Percentiles rank a stretch among this genome's conserved stretches.
Conservation (phyloP, 805 yeast species). For the Candida suzukii region DNA sequence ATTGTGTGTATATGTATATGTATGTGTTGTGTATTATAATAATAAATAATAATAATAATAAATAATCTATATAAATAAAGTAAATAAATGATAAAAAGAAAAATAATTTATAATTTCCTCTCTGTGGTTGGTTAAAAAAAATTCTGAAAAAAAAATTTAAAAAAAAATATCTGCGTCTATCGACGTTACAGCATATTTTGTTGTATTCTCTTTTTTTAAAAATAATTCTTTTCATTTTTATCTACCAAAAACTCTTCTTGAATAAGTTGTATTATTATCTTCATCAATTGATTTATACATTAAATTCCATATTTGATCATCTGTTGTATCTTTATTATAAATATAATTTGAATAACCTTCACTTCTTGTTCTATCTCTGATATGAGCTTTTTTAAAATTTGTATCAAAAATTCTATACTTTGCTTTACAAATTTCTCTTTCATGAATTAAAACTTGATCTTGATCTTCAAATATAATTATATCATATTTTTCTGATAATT, state of each 20-base stretch:
- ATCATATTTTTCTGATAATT: conserved; percentile 13
- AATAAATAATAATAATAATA: no score
- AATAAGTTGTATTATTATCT: not conserved
- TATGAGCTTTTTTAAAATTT: not conserved
- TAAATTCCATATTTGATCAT: not conserved
- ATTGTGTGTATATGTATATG: not conserved
- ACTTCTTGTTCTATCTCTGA: not conserved
- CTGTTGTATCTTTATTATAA: not conserved
- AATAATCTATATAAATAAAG: no score
- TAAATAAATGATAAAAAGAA: not conserved
- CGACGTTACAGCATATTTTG: not conserved
- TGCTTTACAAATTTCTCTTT: not conserved
- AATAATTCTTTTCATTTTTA: no score
- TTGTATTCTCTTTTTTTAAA: no score
- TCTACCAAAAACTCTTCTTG: not conserved
- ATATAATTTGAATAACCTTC: not conserved
- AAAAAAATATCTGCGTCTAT: not conserved
- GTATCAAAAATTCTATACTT: not conserved
- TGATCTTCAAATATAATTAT: conserved; percentile 14
- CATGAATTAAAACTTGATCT: not conserved
- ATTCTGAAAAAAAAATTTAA: not conserved
- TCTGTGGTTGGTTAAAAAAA: not conserved
- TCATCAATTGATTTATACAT: not conserved
- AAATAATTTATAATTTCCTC: not conserved
- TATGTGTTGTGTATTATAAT: not conserved